phyloP scores from a whole-genome alignment of 176 grass and related monocot genomes.

The Alopecurus myosuroides region DNA sequence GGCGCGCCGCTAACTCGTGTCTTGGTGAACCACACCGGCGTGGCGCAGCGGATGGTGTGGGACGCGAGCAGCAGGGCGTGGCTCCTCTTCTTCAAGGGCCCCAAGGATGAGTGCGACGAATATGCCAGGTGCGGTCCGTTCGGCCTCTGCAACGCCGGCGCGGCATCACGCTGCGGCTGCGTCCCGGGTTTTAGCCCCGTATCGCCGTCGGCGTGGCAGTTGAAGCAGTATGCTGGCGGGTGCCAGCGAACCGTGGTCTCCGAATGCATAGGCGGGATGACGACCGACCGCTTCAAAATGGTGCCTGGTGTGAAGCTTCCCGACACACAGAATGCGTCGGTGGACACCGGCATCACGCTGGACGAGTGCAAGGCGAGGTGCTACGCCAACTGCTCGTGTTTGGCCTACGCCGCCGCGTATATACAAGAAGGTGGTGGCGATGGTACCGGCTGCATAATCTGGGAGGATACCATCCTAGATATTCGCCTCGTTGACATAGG shows the following conservation, averaged over 20 bases:
- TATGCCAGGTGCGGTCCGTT: constrained; percentile 30
- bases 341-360: not conserved
- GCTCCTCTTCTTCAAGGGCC: not conserved
- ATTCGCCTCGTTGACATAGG: constrained; percentile 1
- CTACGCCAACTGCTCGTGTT: constrained; percentile 43
- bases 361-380: constrained; percentile 35
- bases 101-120: not conserved
- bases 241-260: constrained; percentile 15
- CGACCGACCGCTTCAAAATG: not conserved
- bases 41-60: constrained; percentile 24
- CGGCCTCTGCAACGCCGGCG: constrained; percentile 24
- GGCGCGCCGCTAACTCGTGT: constrained; percentile 18
- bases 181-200: constrained; percentile 28
- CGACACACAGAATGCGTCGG: not conserved
- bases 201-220: not conserved
- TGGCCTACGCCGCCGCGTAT: constrained; percentile 25
- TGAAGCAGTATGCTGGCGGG: not conserved
- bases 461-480: not conserved
- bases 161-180: constrained; percentile 29
- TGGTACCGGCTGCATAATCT: constrained; percentile 11
- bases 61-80: not conserved
- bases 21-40: not conserved
- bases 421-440: not conserved
- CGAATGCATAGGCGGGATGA: not conserved
- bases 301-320: constrained; percentile 37